phyloP scores from a whole-genome alignment of 495 filamentous ascomycete species.

The Podospora comata region DNA sequence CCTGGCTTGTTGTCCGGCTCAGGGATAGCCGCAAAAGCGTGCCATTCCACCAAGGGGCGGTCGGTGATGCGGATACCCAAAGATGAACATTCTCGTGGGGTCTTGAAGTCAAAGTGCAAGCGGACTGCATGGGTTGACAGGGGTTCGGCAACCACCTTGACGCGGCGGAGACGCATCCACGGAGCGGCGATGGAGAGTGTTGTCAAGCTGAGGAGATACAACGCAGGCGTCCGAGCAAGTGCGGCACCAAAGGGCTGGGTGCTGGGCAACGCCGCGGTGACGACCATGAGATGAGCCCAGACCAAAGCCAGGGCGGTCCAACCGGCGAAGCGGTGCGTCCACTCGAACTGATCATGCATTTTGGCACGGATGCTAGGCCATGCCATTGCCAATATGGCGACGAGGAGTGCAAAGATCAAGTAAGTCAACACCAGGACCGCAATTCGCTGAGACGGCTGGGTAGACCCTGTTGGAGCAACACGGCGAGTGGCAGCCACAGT shows the following conservation, averaged over 20 bases:
- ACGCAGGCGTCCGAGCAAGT: constrained; percentile 46
- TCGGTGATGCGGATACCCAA: constrained; percentile 48
- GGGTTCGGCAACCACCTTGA: constrained; percentile 50
- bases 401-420: constrained; percentile 29
- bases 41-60: constrained; percentile 63
- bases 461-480: constrained; percentile 34
- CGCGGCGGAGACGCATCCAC: constrained; percentile 57
- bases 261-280: constrained; percentile 31
- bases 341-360: constrained; percentile 56
- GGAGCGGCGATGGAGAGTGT: constrained; percentile 55
- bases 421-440: constrained; percentile 32
- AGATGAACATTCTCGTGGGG: constrained; percentile 42
- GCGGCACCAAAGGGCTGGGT: constrained; percentile 30
- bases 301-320: constrained; percentile 54
- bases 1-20: constrained; percentile 38
- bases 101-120: constrained; percentile 57
- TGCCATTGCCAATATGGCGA: constrained; percentile 34
- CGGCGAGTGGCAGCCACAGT: constrained; percentile 50
- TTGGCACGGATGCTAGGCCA: constrained; percentile 45
- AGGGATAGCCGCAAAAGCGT: constrained; percentile 66
- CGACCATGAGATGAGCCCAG: constrained; percentile 44
- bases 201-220: constrained; percentile 55
- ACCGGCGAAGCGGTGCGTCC: constrained; percentile 55
- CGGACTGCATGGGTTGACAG: constrained; percentile 61
- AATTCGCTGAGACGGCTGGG: constrained; percentile 16